These are phyloP conservation scores for Ormosia emarginata DNA, from an alignment of 306 rosid species.

Conservation along the genomic window DNA sequence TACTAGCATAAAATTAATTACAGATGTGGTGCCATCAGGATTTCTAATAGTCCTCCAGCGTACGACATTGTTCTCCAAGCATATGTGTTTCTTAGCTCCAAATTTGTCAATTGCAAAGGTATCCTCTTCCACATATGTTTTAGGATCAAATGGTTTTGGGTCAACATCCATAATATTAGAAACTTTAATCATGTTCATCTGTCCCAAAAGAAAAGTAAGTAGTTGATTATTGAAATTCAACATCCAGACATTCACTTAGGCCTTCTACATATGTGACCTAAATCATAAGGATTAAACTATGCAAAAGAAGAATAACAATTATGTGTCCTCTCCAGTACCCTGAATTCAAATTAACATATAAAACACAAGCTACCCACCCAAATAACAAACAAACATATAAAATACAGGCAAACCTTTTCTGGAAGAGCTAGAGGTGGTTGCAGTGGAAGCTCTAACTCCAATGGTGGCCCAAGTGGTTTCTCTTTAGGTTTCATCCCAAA, in stretches of 20 bases:
- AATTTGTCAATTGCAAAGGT: constrained; percentile 94
- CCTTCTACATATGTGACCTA: constrained; percentile 14
- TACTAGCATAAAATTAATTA: constrained; percentile 40
- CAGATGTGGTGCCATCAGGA: constrained; percentile 68
- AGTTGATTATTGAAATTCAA: neutral
- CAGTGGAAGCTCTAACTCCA: constrained; percentile 88
- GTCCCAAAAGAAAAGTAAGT: constrained; percentile 15
- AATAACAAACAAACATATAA: neutral
- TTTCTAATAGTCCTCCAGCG: constrained; percentile 80
- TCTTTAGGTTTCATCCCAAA: constrained; percentile 70
- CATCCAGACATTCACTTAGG: neutral
- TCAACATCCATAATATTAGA: constrained; percentile 97
- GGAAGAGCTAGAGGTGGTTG: constrained; percentile 79
- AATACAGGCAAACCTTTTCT: constrained; percentile 53
- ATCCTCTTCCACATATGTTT: constrained; percentile 95
- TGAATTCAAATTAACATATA: neutral
- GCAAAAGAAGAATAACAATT: constrained; percentile 6
- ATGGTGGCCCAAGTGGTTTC: constrained; percentile 87
- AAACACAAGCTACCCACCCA: constrained; percentile 8
- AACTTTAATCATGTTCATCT: constrained; percentile 99
- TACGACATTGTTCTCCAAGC: constrained; percentile 86
- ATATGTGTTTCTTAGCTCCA: constrained; percentile 85
- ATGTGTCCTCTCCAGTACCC: neutral
- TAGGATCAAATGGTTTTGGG: constrained; percentile 84
- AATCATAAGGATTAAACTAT: neutral